A percentile compares a stretch with the other conserved stretches of the same genome.
Evolutionary conservation across 1,284 basidiomycete genomes (phyloP).

Genomic region (Heterobasidion parviporum): DNA sequence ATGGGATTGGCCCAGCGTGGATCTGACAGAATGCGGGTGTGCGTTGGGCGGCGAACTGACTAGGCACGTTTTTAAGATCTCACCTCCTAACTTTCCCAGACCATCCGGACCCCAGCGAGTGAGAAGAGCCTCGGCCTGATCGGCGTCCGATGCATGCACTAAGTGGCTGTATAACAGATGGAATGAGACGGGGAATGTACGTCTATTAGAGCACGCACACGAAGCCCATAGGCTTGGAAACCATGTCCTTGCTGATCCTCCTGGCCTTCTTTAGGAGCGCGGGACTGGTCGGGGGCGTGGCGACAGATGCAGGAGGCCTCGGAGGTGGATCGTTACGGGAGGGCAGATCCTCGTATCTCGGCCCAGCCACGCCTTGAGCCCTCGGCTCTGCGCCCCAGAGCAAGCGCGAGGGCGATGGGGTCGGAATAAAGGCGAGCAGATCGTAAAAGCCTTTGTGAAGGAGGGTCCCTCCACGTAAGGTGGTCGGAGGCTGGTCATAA

Average conservation of each 20-base stretch:
- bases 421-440: constrained; percentile 71
- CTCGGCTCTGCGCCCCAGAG: constrained; percentile 41
- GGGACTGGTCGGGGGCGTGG: constrained; percentile 22
- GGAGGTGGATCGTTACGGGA: constrained; percentile 12
- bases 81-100: constrained; percentile 85
- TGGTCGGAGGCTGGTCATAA: constrained; percentile 34
- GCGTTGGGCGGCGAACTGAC: constrained; percentile 11
- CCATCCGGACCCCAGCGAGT: constrained; percentile 89
- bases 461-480: constrained; percentile 58
- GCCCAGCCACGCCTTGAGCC: constrained; percentile 39
- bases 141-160: constrained; percentile 88
- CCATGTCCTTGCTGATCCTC: constrained; percentile 79
- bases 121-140: constrained; percentile 85
- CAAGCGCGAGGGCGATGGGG: constrained; percentile 56
- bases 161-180: constrained; percentile 59
- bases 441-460: constrained; percentile 85
- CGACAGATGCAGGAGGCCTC: constrained; percentile 14
- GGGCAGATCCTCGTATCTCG: constrained; percentile 52
- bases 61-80: constrained; percentile 22
- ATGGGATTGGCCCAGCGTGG: constrained; percentile 88
- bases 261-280: constrained; percentile 44
- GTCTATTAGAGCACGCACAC: constrained; percentile 45
- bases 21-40: constrained; percentile 39
- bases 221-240: constrained; percentile 77
- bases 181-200: constrained; percentile 13